Evolutionary conservation across 2,329 filamentous ascomycete species (phyloP).

Genomic region (Cladophialophora carrionii): DNA sequence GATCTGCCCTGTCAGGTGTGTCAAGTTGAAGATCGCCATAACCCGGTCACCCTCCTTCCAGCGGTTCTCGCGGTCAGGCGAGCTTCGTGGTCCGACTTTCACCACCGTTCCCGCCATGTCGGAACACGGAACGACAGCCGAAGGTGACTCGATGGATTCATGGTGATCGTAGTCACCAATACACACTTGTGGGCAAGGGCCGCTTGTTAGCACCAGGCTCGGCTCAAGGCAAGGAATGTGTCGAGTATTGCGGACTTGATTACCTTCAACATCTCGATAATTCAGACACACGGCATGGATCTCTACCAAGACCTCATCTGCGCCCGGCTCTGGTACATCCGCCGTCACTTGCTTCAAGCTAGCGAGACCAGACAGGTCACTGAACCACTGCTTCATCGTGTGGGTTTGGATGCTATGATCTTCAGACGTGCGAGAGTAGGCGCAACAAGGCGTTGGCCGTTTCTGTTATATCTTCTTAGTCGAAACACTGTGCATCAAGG

Average conservation of each 20-base stretch:
- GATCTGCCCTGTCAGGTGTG: conserved; percentile 47
- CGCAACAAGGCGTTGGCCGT: not conserved
- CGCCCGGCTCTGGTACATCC: conserved; percentile 43
- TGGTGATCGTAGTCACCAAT: conserved; percentile 25
- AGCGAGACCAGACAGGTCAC: not conserved
- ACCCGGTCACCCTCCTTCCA: conserved; percentile 46
- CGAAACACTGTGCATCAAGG: not conserved
- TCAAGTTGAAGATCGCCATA: conserved; percentile 46
- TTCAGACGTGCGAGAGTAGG: not conserved
- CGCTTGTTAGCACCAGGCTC: not conserved
- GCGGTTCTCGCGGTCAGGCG: conserved; percentile 32
- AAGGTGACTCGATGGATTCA: conserved; percentile 13
- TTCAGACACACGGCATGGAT: conserved; percentile 55
- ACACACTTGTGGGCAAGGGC: not conserved
- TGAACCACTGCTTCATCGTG: conserved; percentile 8
- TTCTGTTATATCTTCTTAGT: not conserved
- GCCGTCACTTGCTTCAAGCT: conserved; percentile 1
- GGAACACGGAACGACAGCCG: conserved; percentile 42
- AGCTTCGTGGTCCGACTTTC: conserved; percentile 44
- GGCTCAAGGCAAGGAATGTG: not conserved
- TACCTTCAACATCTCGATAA: conserved; percentile 52
- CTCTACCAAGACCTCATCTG: conserved; percentile 66
- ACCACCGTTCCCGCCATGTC: conserved; percentile 51
- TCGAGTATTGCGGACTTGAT: not conserved
- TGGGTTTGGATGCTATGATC: not conserved